Conservation (phyloP, 164 flowering plant genomes). For the Nymphaea colorata region DNA sequence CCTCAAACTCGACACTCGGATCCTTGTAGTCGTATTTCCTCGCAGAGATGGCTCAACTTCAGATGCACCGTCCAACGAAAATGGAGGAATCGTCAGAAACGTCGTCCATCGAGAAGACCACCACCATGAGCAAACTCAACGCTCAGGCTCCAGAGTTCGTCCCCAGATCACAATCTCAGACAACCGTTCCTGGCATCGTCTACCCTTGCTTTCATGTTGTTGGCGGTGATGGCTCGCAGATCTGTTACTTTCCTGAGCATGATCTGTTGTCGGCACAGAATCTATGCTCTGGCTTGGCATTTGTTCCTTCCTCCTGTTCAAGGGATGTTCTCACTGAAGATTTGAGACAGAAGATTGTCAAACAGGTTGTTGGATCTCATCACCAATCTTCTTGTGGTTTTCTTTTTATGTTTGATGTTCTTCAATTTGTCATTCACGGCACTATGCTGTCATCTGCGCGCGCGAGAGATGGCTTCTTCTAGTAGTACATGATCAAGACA, state of each 20-base stretch:
- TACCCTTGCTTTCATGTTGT: conserved; percentile 55
- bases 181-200: conserved; percentile 49
- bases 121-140: conserved; percentile 58
- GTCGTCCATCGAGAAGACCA: conserved; percentile 7
- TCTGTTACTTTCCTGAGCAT: conserved; percentile 60
- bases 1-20: too few species aligned
- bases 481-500: too few species aligned
- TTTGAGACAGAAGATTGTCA: conserved; percentile 63
- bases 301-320: conserved; percentile 17
- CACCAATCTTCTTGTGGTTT: background rate
- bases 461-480: too few species aligned
- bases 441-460: too few species aligned
- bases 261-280: conserved; percentile 20
- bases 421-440: too few species aligned
- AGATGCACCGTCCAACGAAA: background rate
- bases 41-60: conserved; percentile 7
- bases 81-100: conserved; percentile 6
- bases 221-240: conserved; percentile 37
- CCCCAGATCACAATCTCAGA: conserved; percentile 56
- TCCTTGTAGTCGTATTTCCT: background rate
- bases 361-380: conserved; percentile 39
- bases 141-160: conserved; percentile 90
- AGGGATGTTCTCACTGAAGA: conserved; percentile 51
- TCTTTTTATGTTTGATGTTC: background rate
- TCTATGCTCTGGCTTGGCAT: conserved; percentile 5